Evolutionary conservation across 495 filamentous ascomycete genomes (phyloP), one percentile per base, ranked within the genome.

Genomic region (Aspergillus kassunensis): DNA sequence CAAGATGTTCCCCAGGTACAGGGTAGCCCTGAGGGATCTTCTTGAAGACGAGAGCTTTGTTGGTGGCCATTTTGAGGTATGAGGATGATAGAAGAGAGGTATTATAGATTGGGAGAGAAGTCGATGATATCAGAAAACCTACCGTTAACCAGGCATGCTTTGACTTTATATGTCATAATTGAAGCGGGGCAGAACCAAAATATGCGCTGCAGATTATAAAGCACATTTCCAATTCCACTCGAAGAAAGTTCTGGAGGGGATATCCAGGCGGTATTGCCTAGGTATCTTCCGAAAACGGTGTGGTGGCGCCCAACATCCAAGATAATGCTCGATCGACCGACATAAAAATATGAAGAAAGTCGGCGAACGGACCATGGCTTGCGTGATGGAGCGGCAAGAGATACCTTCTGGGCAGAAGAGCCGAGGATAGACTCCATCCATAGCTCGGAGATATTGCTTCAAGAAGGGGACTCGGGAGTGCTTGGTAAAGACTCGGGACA

Each of bases 21-120:
- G 90, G 90, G 67, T 77, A 80, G 12, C 80, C 87, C 33, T 66
- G 61, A 30, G 91, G 91, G 56, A 88, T 55, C 44, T 78, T 66
- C 56, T 86, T 88, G 79, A 89, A 96, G 71, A 93, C 74, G 50
- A 96, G 70, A 39, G 77, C 82, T 73, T 92, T 93, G 79, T 96
- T 97, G 21, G 54, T 34, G 40, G 62, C 44, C 68, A 70, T 71
- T 52, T 13, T 61, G 53, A 49, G 8, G 29, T 54, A 46, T 42
- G 15, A 31, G 36, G 15, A 30, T 40, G 30, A 6, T 30, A 12
- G 49, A 7, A 29, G 45, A 43, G 42, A 34, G 16, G 15, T 30
- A 24, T 20, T 3, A 16, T 20, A 51, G 21, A 18, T 25, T 23
- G 8, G 21, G 9, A 40, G 44, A 40, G 24, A 21, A 46, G 36